Base-by-base conservation (phyloP, 495 filamentous ascomycete species). In the Aspergillus sclerotioniger region DNA sequence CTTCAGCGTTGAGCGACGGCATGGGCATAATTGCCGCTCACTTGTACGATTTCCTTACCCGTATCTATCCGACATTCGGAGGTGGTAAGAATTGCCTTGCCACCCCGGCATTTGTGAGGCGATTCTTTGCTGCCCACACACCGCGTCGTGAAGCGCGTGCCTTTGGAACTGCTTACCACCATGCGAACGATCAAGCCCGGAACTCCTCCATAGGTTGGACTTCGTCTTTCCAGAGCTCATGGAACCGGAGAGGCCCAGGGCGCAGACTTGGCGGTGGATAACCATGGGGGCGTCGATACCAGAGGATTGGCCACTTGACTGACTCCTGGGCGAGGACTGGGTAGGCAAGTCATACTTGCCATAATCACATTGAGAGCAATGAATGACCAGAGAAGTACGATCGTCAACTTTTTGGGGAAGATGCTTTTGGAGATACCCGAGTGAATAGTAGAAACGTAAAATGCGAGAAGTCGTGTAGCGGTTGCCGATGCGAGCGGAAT, bases 21-120 rank as follows among this genome's bases (percentile, higher is more conserved):
- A 88, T 75, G 16, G 92, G 92, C 16, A 80, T 97, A 28, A 50
- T 92, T 37, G 90, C 90, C 16, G 92, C 91, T 20, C 92, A 96
- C 68, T 67, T 91, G 20, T 89, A 91, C 68, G 88, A 96, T 64
- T 97, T 96, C 65, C 68, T 95, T 45, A 91, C 88, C 3, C 81
- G 87, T 41, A 80, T 93, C 29, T 96, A 88, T 74, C 92, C 92
- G 15, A 81, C 84, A 43, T 92, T 92, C 72, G 91, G 91, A 19
- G 87, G 88, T 51, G 91, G 91, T 3, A 72, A 72, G 29, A 93
- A 90, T 63, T 80, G 83, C 52, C 72, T 96, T 46, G 71, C 70
- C 15, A 92, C 91, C 0, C 92, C 92, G 1, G 63, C 51, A 0
- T 82, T 89, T 51, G 67, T 96, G 53, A 82, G 79, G 52, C 72